Percentiles rank a stretch among this genome's conserved stretches.
These are phyloP conservation scores for Chaetomiaceae sp. DNA, from an alignment of 2,329 filamentous ascomycete species.

Conservation along the genomic window DNA sequence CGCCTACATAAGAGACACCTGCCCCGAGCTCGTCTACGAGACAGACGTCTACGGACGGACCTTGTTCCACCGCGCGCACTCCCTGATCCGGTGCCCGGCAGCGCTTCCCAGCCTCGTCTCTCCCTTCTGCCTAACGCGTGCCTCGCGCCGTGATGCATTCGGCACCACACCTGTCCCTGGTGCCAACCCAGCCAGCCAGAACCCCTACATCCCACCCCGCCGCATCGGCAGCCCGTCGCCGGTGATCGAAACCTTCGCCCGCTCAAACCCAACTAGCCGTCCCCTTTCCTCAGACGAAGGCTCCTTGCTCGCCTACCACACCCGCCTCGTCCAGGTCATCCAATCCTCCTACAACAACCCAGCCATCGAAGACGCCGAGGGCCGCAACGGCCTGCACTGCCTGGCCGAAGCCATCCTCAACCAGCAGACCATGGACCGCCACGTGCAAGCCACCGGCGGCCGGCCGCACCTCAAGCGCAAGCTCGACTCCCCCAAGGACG, in stretches of 20 bases:
- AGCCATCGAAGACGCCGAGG: slow-evolving; percentile 36
- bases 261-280: slow-evolving; percentile 17
- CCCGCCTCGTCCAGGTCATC: slow-evolving; percentile 34
- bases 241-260: slow-evolving; percentile 17
- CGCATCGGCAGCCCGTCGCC: slow-evolving; percentile 11
- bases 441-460: slow-evolving; percentile 28
- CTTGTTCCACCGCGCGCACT: slow-evolving; percentile 41
- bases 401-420: slow-evolving; percentile 49
- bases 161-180: slow-evolving; percentile 29
- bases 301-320: slow-evolving; percentile 29
- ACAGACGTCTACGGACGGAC: slow-evolving; percentile 48
- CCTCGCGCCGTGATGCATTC: slow-evolving; percentile 46
- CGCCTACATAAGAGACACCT: slow-evolving; percentile 23
- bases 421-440: slow-evolving; percentile 29
- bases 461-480: slow-evolving; percentile 34
- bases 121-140: slow-evolving; percentile 27
- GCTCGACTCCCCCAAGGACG: slow-evolving; percentile 23
- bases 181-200: slow-evolving; percentile 17
- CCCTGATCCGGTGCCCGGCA: slow-evolving; percentile 26
- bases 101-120: slow-evolving; percentile 32
- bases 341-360: slow-evolving; percentile 30
- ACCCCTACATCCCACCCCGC: slow-evolving; percentile 24
- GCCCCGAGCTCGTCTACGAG: slow-evolving; percentile 29
- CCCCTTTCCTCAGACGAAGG: slow-evolving; percentile 22
- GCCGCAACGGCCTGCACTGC: slow-evolving; percentile 53